Evolutionary conservation across 768 basidiomycete species (phyloP).

Genomic region (Leucosporidium yakuticum): DNA sequence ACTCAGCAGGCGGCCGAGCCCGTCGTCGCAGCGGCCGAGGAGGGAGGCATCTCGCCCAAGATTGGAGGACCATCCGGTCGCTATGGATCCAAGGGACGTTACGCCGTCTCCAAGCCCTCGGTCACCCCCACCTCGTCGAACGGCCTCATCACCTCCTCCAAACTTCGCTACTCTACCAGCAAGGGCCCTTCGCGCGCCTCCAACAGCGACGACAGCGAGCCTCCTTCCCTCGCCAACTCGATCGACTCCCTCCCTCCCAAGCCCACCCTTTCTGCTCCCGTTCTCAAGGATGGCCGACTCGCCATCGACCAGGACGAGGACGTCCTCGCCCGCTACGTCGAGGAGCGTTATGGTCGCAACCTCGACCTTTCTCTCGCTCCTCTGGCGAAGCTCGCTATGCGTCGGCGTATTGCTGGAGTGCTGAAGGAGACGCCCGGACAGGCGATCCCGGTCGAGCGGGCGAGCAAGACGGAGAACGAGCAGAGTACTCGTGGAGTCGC

Average conservation of each 20-base stretch:
- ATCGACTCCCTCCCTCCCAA: conserved; percentile 46
- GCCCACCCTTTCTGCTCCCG: conserved; percentile 15
- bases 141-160: conserved; percentile 7
- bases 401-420: conserved; percentile 83
- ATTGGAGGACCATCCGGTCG: background rate
- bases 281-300: no score
- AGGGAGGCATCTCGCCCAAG: background rate
- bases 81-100: conserved; percentile 22
- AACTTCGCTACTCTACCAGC: conserved; percentile 31
- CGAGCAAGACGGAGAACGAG: conserved; percentile 21
- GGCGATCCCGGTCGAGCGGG: conserved; percentile 44
- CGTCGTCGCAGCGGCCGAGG: background rate
- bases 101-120: conserved; percentile 5
- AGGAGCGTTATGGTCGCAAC: conserved; percentile 92
- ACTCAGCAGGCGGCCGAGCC: background rate
- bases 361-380: conserved; percentile 64
- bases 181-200: conserved; percentile 35
- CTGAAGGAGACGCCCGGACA: conserved; percentile 46
- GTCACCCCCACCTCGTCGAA: conserved; percentile 1
- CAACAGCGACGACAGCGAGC: conserved; percentile 25
- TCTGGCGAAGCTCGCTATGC: conserved; percentile 77
- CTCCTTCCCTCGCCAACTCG: conserved; percentile 20
- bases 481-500: conserved; percentile 60
- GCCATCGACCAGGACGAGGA: conserved; percentile 47
- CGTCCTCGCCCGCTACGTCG: conserved; percentile 62